Evolutionary conservation across 345 rosid species (phyloP).

Genomic region (Boechera divaricarpa): DNA sequence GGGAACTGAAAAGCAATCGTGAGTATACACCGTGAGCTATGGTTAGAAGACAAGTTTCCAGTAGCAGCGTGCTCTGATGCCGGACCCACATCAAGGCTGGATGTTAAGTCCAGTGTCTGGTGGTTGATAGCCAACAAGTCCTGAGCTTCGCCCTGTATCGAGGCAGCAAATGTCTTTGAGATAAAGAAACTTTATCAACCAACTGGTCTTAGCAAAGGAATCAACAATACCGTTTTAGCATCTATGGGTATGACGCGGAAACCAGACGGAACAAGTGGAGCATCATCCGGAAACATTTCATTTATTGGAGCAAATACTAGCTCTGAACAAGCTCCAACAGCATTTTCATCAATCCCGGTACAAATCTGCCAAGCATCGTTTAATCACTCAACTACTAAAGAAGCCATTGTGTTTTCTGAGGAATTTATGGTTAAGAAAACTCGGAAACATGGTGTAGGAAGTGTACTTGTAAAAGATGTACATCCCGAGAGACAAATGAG

Average conservation of each 20-base stretch:
- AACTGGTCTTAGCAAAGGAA: not conserved
- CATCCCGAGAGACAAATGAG: slow-evolving; percentile 80
- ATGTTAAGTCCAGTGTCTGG: not conserved
- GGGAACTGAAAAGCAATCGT: not conserved
- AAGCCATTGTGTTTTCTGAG: not conserved
- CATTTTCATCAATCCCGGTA: slow-evolving; percentile 91
- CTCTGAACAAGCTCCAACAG: slow-evolving; percentile 89
- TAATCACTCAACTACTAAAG: not conserved
- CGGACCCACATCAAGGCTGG: not conserved
- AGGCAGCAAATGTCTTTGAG: not conserved
- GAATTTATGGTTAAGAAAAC: not conserved
- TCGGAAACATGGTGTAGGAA: not conserved
- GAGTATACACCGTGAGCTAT: not conserved
- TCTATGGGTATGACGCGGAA: slow-evolving; percentile 89
- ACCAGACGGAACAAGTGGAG: slow-evolving; percentile 89
- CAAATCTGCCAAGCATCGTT: slow-evolving; percentile 63
- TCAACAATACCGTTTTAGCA: slow-evolving; percentile 66
- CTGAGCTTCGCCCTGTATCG: not conserved
- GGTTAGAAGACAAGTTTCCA: not conserved
- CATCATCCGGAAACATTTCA: slow-evolving; percentile 97
- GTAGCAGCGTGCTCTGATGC: not conserved
- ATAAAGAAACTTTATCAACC: not conserved
- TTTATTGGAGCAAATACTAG: slow-evolving; percentile 96
- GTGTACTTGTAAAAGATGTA: slow-evolving; percentile 90
- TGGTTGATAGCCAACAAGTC: not conserved